A percentile compares a stretch with the other conserved stretches of the same genome.
Evolutionary conservation across 1,284 basidiomycete genomes (phyloP).

Genomic region (Naganishia albida): DNA sequence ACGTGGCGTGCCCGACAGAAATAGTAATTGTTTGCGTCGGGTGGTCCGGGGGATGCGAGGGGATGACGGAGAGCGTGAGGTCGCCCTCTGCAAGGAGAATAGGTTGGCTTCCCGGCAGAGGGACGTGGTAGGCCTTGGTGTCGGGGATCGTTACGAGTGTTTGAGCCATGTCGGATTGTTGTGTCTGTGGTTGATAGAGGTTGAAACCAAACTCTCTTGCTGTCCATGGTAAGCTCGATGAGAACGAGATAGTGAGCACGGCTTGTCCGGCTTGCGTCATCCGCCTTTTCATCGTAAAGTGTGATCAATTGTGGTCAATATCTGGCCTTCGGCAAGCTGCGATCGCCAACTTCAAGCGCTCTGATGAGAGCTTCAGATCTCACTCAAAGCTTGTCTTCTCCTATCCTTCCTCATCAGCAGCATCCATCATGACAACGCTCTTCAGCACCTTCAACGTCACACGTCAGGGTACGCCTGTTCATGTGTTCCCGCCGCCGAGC

Average conservation of each 20-base stretch:
- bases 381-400: no score
- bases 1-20: slow-evolving; percentile 45
- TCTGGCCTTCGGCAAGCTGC: not conserved
- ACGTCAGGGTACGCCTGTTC: slow-evolving; percentile 58
- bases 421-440: slow-evolving; percentile 45
- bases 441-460: slow-evolving; percentile 85
- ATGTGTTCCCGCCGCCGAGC: no score
- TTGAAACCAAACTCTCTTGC: not conserved
- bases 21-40: slow-evolving; percentile 39
- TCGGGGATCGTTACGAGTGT: slow-evolving; percentile 47
- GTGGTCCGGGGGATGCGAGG: slow-evolving; percentile 46
- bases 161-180: slow-evolving; percentile 3
- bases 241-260: not conserved
- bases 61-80: slow-evolving; percentile 46
- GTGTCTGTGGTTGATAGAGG: not conserved
- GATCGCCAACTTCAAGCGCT: not conserved
- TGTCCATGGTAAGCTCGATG: not conserved
- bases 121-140: slow-evolving; percentile 46
- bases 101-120: slow-evolving; percentile 40
- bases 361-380: not conserved
- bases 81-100: slow-evolving; percentile 48
- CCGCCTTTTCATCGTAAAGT: not conserved
- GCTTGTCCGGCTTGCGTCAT: slow-evolving; percentile 4
- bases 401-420: not conserved
- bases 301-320: not conserved